Evolutionary conservation across 805 yeast genomes (phyloP).

Genomic region (Pichia phayaonensis): DNA sequence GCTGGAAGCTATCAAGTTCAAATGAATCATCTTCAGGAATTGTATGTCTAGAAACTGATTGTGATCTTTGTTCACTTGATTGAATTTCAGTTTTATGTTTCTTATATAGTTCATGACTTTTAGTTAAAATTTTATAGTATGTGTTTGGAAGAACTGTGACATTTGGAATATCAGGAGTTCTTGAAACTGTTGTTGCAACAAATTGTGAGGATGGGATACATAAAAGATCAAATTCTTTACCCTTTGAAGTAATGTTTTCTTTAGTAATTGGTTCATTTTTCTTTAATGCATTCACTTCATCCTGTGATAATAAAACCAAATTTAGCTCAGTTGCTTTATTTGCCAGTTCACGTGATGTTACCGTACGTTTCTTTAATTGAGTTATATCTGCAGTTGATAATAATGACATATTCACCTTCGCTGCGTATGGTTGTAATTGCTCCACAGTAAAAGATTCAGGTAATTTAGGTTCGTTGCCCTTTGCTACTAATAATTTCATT

Average conservation of each 20-base stretch:
- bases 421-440: slow-evolving; percentile 15
- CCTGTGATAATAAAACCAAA: slow-evolving; percentile 27
- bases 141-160: slow-evolving; percentile 59
- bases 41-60: background rate
- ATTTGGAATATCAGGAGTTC: slow-evolving; percentile 44
- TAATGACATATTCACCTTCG: slow-evolving; percentile 28
- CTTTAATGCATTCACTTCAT: slow-evolving; percentile 17
- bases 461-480: background rate
- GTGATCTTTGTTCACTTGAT: background rate
- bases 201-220: slow-evolving; percentile 53
- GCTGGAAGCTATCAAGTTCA: background rate
- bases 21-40: slow-evolving; percentile 12
- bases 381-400: slow-evolving; percentile 28
- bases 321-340: slow-evolving; percentile 36
- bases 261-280: slow-evolving; percentile 8
- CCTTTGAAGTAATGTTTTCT: slow-evolving; percentile 30
- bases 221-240: slow-evolving; percentile 40
- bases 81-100: slow-evolving; percentile 8
- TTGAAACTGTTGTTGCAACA: slow-evolving; percentile 54
- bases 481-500: slow-evolving; percentile 9
- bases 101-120: slow-evolving; percentile 32
- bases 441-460: slow-evolving; percentile 11
- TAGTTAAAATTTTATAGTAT: slow-evolving; percentile 52
- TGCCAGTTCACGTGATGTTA: slow-evolving; percentile 29
- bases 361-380: slow-evolving; percentile 21